A percentile compares a stretch with the other conserved stretches of the same genome.
These are phyloP conservation scores for Trifolium fragiferum DNA, from an alignment of 306 rosid genomes.

Conservation along the genomic window DNA sequence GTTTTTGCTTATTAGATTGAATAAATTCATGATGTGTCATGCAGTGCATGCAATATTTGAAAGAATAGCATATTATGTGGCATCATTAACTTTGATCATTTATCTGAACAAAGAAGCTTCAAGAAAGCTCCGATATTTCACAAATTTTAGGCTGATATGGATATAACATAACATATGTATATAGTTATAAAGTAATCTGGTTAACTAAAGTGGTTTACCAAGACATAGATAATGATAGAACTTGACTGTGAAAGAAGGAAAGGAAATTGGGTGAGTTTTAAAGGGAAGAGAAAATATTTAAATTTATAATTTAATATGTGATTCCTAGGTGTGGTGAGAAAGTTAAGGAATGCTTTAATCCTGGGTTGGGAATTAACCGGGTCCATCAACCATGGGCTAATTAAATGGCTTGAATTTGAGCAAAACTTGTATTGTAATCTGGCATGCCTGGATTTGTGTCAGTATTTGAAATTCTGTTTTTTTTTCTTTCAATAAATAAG, in stretches of 20 bases:
- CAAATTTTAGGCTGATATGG: not conserved
- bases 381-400: not conserved
- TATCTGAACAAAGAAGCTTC: not conserved
- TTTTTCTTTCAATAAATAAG: too few species aligned
- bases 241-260: not conserved
- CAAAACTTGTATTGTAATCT: not conserved
- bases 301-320: too few species aligned
- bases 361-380: not conserved
- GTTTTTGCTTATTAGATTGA: too few species aligned
- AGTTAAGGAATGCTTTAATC: not conserved
- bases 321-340: not conserved
- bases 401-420: not conserved
- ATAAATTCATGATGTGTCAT: too few species aligned
- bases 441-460: not conserved
- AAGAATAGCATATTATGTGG: not conserved
- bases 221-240: not conserved
- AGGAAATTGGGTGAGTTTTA: not conserved
- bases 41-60: not conserved
- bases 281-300: too few species aligned
- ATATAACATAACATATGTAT: not conserved
- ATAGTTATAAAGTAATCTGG: not conserved
- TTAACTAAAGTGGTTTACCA: not conserved
- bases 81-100: not conserved
- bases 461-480: too few species aligned
- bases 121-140: too few species aligned